Evolutionary conservation across 257 asterid genomes (phyloP).

Genomic region (Mitragyna speciosa): DNA sequence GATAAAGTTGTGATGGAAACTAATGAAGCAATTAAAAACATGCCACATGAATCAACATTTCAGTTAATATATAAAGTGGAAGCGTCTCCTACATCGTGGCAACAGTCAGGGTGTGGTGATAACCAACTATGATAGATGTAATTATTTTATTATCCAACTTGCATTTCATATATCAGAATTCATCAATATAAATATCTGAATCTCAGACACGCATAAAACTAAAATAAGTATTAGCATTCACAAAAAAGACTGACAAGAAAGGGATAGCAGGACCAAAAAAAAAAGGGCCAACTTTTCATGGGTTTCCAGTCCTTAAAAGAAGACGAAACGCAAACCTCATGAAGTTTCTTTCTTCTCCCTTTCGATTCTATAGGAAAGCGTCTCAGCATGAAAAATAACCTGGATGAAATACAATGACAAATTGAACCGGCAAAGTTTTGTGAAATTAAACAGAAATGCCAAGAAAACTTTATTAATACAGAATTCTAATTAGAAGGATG

Average conservation of each 20-base stretch:
- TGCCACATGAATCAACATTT: background rate
- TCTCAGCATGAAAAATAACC: conserved; percentile 83
- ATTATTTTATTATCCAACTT: background rate
- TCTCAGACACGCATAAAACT: background rate
- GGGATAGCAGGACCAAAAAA: background rate
- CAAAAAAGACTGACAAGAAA: background rate
- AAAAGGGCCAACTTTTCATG: background rate
- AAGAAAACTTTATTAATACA: background rate
- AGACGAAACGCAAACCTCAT: conserved; percentile 58
- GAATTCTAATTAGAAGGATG: conserved; percentile 4
- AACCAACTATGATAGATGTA: background rate
- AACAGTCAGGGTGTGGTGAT: background rate
- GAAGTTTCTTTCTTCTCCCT: conserved; percentile 95
- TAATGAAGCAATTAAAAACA: background rate
- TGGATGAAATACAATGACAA: conserved; percentile 29
- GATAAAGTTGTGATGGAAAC: background rate
- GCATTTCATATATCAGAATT: background rate
- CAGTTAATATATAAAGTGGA: background rate
- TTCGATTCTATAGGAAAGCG: conserved; percentile 95
- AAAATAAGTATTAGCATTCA: background rate
- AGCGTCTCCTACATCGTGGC: background rate
- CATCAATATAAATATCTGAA: background rate
- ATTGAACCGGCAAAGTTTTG: background rate
- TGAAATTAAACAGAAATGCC: conserved; percentile 3
- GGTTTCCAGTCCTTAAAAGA: no score